These are phyloP conservation scores for Barnettozyma sp. DNA, from an alignment of 805 yeast species.

Conservation along the genomic window DNA sequence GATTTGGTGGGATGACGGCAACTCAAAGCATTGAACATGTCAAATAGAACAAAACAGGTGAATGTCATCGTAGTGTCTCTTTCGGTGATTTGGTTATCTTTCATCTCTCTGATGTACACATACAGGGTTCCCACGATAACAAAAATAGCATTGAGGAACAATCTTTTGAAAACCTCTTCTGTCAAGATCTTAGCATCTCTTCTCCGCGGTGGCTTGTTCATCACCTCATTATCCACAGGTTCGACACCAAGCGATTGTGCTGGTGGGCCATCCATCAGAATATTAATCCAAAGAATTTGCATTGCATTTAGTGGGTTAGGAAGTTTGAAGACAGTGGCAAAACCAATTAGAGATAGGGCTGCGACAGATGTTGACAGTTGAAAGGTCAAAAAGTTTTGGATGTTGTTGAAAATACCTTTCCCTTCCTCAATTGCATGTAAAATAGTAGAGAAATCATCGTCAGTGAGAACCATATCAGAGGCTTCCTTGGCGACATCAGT, in stretches of 20 bases:
- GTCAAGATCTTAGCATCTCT: conserved; percentile 84
- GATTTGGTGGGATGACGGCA: conserved; percentile 88
- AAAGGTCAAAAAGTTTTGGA: conserved; percentile 90
- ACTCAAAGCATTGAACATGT: conserved; percentile 93
- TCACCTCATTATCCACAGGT: conserved; percentile 92
- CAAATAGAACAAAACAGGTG: conserved; percentile 92
- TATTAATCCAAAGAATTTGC: conserved; percentile 98
- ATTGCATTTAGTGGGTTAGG: conserved; percentile 96
- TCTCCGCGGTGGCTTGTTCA: conserved; percentile 93
- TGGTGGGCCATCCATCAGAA: conserved; percentile 98
- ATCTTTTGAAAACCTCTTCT: conserved; percentile 55
- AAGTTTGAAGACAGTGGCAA: conserved; percentile 77
- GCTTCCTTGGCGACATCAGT: conserved; percentile 99
- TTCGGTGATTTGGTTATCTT: conserved; percentile 72
- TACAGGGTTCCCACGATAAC: conserved; percentile 88
- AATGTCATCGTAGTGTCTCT: conserved; percentile 99
- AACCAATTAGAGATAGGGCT: conserved; percentile 82
- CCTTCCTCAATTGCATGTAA: conserved; percentile 94
- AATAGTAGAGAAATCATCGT: conserved; percentile 94
- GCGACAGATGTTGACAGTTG: conserved; percentile 96
- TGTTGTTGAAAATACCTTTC: conserved; percentile 92
- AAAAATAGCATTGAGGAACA: conserved; percentile 61
- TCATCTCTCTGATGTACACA: conserved; percentile 82
- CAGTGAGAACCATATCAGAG: conserved; percentile 94
- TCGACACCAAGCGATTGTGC: conserved; percentile 97